These are phyloP conservation scores for Pichia paraexigua DNA, from an alignment of 805 yeast genomes.

Conservation along the genomic window DNA sequence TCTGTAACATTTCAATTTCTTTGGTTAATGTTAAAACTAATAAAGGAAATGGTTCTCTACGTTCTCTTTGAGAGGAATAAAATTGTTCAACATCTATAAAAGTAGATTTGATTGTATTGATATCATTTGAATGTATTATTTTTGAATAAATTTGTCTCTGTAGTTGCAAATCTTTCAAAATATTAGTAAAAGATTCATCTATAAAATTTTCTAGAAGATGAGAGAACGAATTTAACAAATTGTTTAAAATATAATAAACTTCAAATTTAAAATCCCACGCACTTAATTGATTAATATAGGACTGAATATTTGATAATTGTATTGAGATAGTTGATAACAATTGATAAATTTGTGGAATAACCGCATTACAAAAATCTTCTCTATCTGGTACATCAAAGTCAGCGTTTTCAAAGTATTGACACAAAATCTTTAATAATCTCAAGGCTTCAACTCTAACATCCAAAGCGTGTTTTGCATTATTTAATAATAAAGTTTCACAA, in stretches of 20 bases:
- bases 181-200: constrained; percentile 9
- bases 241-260: constrained; percentile 22
- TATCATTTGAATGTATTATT: constrained; percentile 6
- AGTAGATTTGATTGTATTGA: neutral
- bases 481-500: constrained; percentile 35
- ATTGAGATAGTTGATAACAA: constrained; percentile 16
- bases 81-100: constrained; percentile 20
- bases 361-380: constrained; percentile 27
- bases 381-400: constrained; percentile 35
- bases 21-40: constrained; percentile 21
- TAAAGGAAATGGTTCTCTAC: constrained; percentile 17
- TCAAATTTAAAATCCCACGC: constrained; percentile 23
- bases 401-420: constrained; percentile 45
- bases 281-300: constrained; percentile 9
- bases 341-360: constrained; percentile 22
- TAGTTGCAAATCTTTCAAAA: constrained; percentile 16
- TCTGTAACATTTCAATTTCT: constrained; percentile 26
- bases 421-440: constrained; percentile 44
- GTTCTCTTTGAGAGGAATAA: constrained; percentile 17
- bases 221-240: constrained; percentile 21
- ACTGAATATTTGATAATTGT: constrained; percentile 1
- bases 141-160: constrained; percentile 15
- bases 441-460: constrained; percentile 42
- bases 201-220: constrained; percentile 12
- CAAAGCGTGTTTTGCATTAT: constrained; percentile 14